These are phyloP conservation scores for Fraxinus platypoda DNA, from an alignment of 305 asterid species.

Conservation along the genomic window DNA sequence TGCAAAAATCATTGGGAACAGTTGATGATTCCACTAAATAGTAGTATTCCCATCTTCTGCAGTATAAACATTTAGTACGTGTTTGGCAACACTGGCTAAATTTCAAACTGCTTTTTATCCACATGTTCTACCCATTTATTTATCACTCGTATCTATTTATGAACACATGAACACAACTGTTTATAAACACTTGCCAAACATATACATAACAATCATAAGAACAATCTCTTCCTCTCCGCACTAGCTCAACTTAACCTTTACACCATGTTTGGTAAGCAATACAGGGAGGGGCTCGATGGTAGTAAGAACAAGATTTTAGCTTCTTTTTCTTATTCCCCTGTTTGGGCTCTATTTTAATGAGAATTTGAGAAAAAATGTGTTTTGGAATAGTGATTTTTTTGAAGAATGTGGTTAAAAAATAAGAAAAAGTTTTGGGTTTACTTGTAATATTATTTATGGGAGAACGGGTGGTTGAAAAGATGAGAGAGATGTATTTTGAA, in stretches of 20 bases:
- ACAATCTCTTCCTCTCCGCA: neutral
- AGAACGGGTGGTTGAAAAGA: too few species aligned
- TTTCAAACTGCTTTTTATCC: neutral
- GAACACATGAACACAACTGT: neutral
- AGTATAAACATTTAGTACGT: neutral
- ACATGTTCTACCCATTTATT: neutral
- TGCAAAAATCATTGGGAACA: slow-evolving; percentile 28
- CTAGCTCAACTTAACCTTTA: neutral
- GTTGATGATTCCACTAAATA: neutral
- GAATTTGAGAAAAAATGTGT: too few species aligned
- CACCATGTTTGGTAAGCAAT: neutral
- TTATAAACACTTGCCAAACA: neutral
- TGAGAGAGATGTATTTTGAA: neutral
- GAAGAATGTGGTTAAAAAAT: neutral
- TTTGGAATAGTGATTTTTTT: neutral
- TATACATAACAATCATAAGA: neutral
- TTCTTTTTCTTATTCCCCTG: neutral
- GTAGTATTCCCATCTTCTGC: neutral
- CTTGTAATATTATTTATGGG: neutral
- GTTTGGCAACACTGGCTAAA: neutral
- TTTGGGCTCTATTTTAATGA: neutral
- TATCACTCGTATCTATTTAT: neutral
- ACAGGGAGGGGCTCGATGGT: neutral
- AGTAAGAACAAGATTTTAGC: neutral
- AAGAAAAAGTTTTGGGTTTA: neutral